A percentile compares a stretch with the other conserved stretches of the same genome.
Evolutionary conservation across 2,329 filamentous ascomycete genomes (phyloP).

Genomic region (Talaromyces sp.): DNA sequence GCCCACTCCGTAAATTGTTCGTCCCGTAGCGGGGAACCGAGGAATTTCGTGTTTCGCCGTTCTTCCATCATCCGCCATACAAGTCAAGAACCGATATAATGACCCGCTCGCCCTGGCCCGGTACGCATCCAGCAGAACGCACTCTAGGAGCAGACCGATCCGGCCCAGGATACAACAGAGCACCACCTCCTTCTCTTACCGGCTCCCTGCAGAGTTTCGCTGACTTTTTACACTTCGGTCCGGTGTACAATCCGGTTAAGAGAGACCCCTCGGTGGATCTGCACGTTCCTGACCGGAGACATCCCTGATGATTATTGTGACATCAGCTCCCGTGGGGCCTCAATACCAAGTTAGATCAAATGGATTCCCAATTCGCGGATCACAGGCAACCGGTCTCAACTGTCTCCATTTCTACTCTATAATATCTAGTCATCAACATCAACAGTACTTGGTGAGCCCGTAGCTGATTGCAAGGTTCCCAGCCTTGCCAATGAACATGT

Average conservation of each 20-base stretch:
- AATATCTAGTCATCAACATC: background rate
- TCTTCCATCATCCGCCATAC: background rate
- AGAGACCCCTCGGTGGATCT: background rate
- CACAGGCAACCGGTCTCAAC: background rate
- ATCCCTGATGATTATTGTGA: background rate
- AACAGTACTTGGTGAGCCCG: background rate
- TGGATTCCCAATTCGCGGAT: background rate
- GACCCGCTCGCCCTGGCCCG: too few relatives aligned
- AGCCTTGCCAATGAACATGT: too few relatives aligned
- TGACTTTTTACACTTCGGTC: background rate
- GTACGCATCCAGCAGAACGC: too few relatives aligned
- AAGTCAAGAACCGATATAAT: background rate
- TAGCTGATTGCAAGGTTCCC: too few relatives aligned
- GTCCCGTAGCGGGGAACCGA: constrained; percentile 25
- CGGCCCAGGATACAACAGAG: too few relatives aligned
- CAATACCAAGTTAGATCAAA: background rate
- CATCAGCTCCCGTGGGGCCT: constrained; percentile 2
- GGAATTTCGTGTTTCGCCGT: constrained; percentile 22
- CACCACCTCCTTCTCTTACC: background rate
- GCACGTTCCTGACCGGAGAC: background rate
- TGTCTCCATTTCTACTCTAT: background rate
- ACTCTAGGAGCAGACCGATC: too few relatives aligned
- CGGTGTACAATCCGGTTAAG: constrained; percentile 10
- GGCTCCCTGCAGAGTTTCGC: constrained; percentile 1
- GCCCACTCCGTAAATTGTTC: constrained; percentile 26